Base-by-base conservation (phyloP, 305 asterid species). In the Rubia balearica region DNA sequence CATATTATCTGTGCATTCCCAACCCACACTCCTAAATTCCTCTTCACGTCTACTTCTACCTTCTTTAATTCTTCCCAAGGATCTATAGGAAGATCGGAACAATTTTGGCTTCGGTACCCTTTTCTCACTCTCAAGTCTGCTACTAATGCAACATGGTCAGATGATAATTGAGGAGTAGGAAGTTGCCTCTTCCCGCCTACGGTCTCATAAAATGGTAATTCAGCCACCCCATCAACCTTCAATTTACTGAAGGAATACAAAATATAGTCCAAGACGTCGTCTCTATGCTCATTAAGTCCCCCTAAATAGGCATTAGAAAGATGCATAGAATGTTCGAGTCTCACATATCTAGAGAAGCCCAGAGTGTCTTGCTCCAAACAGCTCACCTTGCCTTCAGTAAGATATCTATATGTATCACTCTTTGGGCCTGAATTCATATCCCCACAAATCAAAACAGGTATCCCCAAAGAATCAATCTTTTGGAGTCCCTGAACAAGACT, bases 111-210 rank as follows among this genome's bases (percentile, higher is more conserved):
- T 41, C 60, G 24, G 57, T 21, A 67, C 30, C 59, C 70, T 67
- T 13, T 24, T 16, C 16, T 67, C 10, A 67, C 17, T 22, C 59
- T 67, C 71, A 91, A 89, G 69, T 91, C 91, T 8, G 97, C 97
- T 45, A 89, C 78, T 62, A 91, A 86, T 21, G 96, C 96, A 70
- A 89, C 82, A 82, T 91, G 97, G 82, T 91, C 96, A 68, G 97
- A 91, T 49, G 96, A 91, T 93, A 91, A 89, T 81, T 89, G 90
- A 62, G 97, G 95, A 73, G 97, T 89, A 70, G 97, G 97, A 78
- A 91, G 92, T 56, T 91, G 91, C 6, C 95, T 62, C 22, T 33
- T 89, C 80, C 85, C 89, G 60, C 97, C 81, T 82, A 87, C 75
- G 78, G 90, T 83, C 65, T 86, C 92, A 83, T 91, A 96, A 61